A percentile compares a stretch with the other conserved stretches of the same genome.
These are phyloP conservation scores for Phytophthora tentaculata DNA, from an alignment of 352 stramenopile species.

Conservation along the genomic window DNA sequence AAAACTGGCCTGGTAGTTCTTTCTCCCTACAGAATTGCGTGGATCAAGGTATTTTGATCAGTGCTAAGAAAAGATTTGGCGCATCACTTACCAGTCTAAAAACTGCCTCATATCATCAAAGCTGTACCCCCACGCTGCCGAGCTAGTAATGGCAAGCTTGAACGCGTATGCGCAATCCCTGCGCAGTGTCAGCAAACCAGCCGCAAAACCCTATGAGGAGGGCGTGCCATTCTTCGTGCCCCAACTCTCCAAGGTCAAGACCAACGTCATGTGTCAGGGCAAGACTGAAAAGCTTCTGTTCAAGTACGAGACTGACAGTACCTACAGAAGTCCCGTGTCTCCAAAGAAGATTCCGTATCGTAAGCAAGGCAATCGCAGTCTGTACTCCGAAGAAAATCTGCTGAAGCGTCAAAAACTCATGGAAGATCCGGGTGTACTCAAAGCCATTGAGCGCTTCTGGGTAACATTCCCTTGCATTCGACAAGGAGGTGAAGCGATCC, in stretches of 20 bases:
- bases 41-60: no score
- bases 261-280: constrained; percentile 60
- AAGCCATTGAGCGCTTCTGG: constrained; percentile 70
- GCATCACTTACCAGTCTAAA: neutral
- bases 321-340: constrained; percentile 14
- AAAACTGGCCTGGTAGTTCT: no score
- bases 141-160: constrained; percentile 37
- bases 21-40: no score
- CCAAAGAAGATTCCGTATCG: constrained; percentile 56
- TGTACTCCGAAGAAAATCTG: constrained; percentile 81
- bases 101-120: neutral
- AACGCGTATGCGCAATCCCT: constrained; percentile 53
- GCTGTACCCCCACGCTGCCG: neutral
- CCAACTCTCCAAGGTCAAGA: constrained; percentile 74
- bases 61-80: neutral
- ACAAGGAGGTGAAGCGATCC: constrained; percentile 48
- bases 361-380: constrained; percentile 69
- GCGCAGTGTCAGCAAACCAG: constrained; percentile 34
- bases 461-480: constrained; percentile 72
- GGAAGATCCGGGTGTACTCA: constrained; percentile 52
- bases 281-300: constrained; percentile 61
- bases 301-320: constrained; percentile 42
- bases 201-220: constrained; percentile 38
- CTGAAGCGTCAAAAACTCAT: constrained; percentile 59
- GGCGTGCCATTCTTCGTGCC: constrained; percentile 67